These are phyloP conservation scores for Trichosporon sp. DNA, from an alignment of 1,284 basidiomycete genomes.

Conservation along the genomic window DNA sequence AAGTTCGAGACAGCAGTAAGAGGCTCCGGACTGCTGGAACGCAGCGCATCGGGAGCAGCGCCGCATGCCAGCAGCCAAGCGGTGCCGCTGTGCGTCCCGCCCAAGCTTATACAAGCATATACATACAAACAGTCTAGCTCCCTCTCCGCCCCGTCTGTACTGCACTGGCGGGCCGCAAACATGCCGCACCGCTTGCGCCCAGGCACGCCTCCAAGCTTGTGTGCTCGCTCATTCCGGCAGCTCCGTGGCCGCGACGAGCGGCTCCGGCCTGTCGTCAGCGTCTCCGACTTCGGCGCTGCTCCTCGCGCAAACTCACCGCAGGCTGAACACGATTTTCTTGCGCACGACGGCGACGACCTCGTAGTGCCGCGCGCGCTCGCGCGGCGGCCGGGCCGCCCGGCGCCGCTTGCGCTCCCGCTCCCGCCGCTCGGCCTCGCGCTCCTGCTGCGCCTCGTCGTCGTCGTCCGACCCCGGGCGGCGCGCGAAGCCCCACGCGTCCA, in stretches of 20 bases:
- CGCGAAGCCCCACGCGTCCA: constrained; percentile 10
- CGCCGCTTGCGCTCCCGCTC: constrained; percentile 12
- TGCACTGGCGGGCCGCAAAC: too few relatives aligned
- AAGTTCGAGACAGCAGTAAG: too few relatives aligned
- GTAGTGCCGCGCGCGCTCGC: constrained; percentile 40
- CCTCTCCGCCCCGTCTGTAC: too few relatives aligned
- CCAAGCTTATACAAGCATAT: not conserved
- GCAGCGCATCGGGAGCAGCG: too few relatives aligned
- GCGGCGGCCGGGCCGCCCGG: constrained; percentile 11
- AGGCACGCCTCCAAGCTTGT: too few relatives aligned
- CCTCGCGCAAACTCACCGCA: constrained; percentile 30
- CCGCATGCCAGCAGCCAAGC: too few relatives aligned
- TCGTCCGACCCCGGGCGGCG: constrained; percentile 6
- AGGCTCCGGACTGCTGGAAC: too few relatives aligned
- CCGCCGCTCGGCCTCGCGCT: constrained; percentile 16
- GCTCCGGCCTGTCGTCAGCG: not conserved
- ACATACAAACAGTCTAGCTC: not conserved
- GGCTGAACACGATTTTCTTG: constrained; percentile 47
- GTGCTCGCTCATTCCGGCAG: not conserved
- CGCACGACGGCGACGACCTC: constrained; percentile 47
- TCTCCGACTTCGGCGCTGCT: not conserved
- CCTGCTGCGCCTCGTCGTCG: constrained; percentile 22
- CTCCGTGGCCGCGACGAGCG: not conserved
- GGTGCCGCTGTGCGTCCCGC: too few relatives aligned
- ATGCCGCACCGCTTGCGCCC: too few relatives aligned